Percentiles rank a stretch among this genome's conserved stretches.
phyloP scores from a whole-genome alignment of 495 filamentous ascomycete genomes.

The Neohortaea acidophila region DNA sequence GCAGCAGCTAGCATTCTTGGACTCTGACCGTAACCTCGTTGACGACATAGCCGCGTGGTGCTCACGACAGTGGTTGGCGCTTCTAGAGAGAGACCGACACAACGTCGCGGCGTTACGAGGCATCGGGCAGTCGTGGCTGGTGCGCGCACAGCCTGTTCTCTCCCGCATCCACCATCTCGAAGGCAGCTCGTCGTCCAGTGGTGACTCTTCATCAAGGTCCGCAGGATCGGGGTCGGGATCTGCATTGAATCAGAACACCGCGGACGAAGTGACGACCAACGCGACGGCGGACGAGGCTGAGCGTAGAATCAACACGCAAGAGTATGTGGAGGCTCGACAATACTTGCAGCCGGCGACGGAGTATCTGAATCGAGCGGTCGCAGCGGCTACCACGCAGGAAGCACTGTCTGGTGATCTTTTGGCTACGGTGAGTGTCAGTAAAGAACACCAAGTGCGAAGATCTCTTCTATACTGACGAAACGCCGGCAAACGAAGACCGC shows the following conservation, averaged over 20 bases:
- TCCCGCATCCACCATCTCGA: slow-evolving; percentile 34
- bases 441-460: too few relatives aligned
- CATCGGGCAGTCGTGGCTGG: slow-evolving; percentile 35
- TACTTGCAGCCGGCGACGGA: slow-evolving; percentile 34
- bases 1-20: slow-evolving; percentile 34
- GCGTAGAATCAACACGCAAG: slow-evolving; percentile 24
- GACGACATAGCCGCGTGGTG: slow-evolving; percentile 35
- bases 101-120: slow-evolving; percentile 32
- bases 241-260: too few relatives aligned
- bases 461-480: slow-evolving; percentile 1
- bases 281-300: slow-evolving; percentile 25
- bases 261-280: slow-evolving; percentile 16
- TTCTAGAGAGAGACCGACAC: slow-evolving; percentile 29
- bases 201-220: slow-evolving; percentile 15
- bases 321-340: slow-evolving; percentile 37
- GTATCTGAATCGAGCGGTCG: slow-evolving; percentile 33
- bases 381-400: slow-evolving; percentile 25
- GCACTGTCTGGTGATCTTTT: slow-evolving; percentile 30
- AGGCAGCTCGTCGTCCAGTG: slow-evolving; percentile 24
- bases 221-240: slow-evolving; percentile 8
- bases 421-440: slow-evolving; percentile 30
- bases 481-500: slow-evolving; percentile 28
- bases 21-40: slow-evolving; percentile 33
- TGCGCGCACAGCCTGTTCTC: slow-evolving; percentile 34
- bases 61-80: slow-evolving; percentile 29